Evolutionary conservation across 139 green algal species (phyloP).

Genomic region (Micractinium sp.): DNA sequence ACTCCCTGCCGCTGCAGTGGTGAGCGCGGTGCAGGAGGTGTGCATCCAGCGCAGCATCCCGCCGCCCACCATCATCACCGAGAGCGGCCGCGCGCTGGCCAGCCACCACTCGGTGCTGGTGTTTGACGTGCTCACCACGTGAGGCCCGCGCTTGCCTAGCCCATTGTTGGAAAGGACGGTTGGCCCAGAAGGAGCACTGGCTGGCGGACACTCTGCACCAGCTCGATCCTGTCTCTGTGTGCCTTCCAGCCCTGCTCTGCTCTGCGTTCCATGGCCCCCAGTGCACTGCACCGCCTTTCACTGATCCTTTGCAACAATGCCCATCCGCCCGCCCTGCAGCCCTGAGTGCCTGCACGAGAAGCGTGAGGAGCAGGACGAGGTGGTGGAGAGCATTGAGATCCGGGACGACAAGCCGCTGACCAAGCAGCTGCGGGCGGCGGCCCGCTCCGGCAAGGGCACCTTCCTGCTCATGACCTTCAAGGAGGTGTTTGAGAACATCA

Average conservation of each 20-base stretch:
- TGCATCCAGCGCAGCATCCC: constrained; percentile 59
- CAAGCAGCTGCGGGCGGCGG: constrained; percentile 42
- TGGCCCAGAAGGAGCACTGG: not conserved
- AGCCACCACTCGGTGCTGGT: constrained; percentile 73
- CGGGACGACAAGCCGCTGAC: constrained; percentile 35
- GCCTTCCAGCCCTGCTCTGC: not conserved
- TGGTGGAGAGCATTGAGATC: constrained; percentile 42
- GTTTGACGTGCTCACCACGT: constrained; percentile 70
- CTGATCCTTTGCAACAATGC: too few relatives aligned
- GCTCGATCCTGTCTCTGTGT: not conserved
- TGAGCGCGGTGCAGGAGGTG: constrained; percentile 55
- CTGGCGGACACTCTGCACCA: not conserved
- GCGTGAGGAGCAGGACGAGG: constrained; percentile 43
- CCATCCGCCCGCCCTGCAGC: constrained; percentile 14
- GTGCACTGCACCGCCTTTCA: too few relatives aligned
- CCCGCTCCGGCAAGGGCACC: constrained; percentile 38
- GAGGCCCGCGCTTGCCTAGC: not conserved
- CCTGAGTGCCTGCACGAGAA: constrained; percentile 35
- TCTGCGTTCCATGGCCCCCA: not conserved
- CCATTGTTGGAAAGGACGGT: too few relatives aligned
- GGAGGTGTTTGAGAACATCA: constrained; percentile 50
- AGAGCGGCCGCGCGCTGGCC: constrained; percentile 67
- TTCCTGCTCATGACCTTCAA: constrained; percentile 70
- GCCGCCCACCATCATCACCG: constrained; percentile 59
- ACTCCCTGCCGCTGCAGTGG: not conserved